Percentiles rank a stretch among this genome's conserved stretches.
Evolutionary conservation across 2,329 filamentous ascomycete species (phyloP).

Genomic region (Epichloe sibirici): DNA sequence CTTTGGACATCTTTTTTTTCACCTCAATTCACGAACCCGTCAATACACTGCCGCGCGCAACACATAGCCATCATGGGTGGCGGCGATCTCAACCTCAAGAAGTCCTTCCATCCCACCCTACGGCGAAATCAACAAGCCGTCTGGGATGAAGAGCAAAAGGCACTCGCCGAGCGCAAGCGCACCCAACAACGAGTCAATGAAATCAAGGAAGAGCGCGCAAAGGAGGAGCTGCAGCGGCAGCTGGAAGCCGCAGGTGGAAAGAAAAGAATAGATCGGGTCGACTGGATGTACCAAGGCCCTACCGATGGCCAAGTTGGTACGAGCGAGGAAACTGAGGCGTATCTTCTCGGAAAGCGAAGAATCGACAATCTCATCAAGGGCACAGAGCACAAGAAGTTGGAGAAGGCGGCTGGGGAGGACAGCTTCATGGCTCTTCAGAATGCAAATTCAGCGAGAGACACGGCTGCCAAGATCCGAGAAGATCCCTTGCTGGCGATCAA

Average conservation of each 20-base stretch:
- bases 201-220: constrained; percentile 81
- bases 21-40: neutral
- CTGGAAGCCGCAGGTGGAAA: constrained; percentile 80
- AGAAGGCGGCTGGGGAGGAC: constrained; percentile 57
- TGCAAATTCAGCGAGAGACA: constrained; percentile 67
- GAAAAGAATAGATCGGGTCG: constrained; percentile 71
- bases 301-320: constrained; percentile 63
- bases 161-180: constrained; percentile 86
- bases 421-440: constrained; percentile 50
- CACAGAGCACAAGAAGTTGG: constrained; percentile 66
- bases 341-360: constrained; percentile 79
- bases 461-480: constrained; percentile 72
- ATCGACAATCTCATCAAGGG: constrained; percentile 76
- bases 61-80: constrained; percentile 59
- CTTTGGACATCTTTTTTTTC: neutral
- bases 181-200: constrained; percentile 88
- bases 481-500: constrained; percentile 92
- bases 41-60: neutral
- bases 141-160: constrained; percentile 84
- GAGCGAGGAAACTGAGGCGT: constrained; percentile 84
- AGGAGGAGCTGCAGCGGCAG: constrained; percentile 81
- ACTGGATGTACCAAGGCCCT: constrained; percentile 97
- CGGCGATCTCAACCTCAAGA: constrained; percentile 90
- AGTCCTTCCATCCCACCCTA: constrained; percentile 86
- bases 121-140: constrained; percentile 84